Base-by-base conservation (phyloP, 1,284 basidiomycete species). In the Ustilago hordei region DNA sequence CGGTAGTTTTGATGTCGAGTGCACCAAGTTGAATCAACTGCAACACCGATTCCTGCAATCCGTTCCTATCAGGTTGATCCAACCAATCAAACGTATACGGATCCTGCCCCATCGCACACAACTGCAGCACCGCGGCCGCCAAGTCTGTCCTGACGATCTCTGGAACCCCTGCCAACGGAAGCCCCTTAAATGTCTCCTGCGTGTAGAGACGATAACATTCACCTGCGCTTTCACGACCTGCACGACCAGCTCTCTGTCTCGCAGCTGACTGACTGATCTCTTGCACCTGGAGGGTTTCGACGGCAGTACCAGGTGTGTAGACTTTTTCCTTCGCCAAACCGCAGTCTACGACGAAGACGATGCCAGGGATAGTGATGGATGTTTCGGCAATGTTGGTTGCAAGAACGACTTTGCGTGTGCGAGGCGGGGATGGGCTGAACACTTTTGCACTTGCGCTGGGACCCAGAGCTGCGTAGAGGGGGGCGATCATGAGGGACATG, bases 301-400 rank as follows among this genome's bases (percentile, higher is more conserved):
- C 69, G 5, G 77, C 75, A 0, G 81, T 81, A 3, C 68, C 66
- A 0, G 81, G 73, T 23, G 73, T 73, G 86, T 93, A 95, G 65
- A 92, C 90, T 87, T 97, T 97, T 87, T 98, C 95, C 87, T 99
- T 99, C 82, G 93, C 94, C 86, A 95, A 92, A 0, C 84, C 84
- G 36, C 81, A 84, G 86, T 99, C 96, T 55, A 99, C 92, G 8
- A 99, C 96, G 85, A 94, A 98, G 67, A 91, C 92, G 62, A 99
- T 92, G 2, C 95, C 95, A 5, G 95, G 95, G 81, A 99, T 97
- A 4, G 96, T 99, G 86, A 99, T 93, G 28, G 93, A 95, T 0
- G 97, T 99, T 87, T 99, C 96, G n/a, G 96, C 84, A 57, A 85
- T 85, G 68, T 85, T 85, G 31, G 84, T 85, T 4, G 84, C 92